These are phyloP conservation scores for Dactylellina haptotyla DNA, from an alignment of 2,329 filamentous ascomycete genomes.

Conservation along the genomic window DNA sequence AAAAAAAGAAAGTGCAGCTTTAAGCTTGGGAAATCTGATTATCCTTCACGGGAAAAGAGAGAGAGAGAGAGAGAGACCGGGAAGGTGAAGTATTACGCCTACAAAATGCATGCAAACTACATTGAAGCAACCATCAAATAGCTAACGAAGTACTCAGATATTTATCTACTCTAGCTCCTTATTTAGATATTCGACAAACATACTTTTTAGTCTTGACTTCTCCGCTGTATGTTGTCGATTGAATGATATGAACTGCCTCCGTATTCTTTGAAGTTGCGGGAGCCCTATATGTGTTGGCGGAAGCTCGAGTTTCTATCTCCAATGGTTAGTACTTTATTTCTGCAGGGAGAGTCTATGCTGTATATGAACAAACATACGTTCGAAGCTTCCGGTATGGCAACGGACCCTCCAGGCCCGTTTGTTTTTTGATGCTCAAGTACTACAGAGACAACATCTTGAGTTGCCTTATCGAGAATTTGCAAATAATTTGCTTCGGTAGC, in stretches of 20 bases:
- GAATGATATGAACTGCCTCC: conserved; percentile 79
- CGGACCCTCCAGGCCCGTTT: conserved; percentile 41
- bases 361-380: conserved; percentile 20
- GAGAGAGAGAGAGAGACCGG: no score
- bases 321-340: conserved; percentile 52
- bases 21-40: no score
- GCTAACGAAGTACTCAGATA: neutral
- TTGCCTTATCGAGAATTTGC: conserved; percentile 80
- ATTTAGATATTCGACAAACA: conserved; percentile 75
- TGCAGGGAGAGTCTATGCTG: neutral
- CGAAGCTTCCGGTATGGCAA: conserved; percentile 35
- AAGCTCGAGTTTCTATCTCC: conserved; percentile 69
- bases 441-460: conserved; percentile 77
- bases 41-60: no score
- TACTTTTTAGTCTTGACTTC: conserved; percentile 69
- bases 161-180: conserved; percentile 60
- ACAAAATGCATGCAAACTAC: neutral
- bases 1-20: no score
- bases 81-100: conserved; percentile 5
- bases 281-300: conserved; percentile 74
- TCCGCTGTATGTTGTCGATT: conserved; percentile 75
- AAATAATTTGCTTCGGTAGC: conserved; percentile 76
- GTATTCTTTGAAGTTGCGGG: conserved; percentile 79
- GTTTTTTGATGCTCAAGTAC: conserved; percentile 67
- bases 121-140: no score